Conservation (phyloP, 2,329 filamentous ascomycete genomes). For the Botryotinia narcissicola region DNA sequence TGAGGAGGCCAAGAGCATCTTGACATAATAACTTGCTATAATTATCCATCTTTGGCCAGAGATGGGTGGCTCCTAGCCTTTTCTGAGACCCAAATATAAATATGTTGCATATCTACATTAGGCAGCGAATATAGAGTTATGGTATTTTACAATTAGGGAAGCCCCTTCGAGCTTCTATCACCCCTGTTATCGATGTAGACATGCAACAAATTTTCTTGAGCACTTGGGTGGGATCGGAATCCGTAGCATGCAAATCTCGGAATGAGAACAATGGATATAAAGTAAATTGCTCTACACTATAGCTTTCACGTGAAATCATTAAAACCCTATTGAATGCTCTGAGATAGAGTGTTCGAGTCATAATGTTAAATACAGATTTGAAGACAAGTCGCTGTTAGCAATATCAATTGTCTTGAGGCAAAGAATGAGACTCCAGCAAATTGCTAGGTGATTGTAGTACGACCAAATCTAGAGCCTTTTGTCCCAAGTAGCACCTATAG, state of each 20-base stretch:
- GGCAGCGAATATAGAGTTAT: not conserved
- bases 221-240: not conserved
- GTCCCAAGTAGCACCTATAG: not conserved
- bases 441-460: not conserved
- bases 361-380: not conserved
- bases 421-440: not conserved
- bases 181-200: not conserved
- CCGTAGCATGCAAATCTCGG: not conserved
- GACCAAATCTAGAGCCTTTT: fast-evolving
- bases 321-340: not conserved
- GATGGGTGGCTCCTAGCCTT: not conserved
- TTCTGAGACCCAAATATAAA: not conserved
- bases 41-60: not conserved
- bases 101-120: not conserved
- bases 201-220: not conserved
- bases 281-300: not conserved
- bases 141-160: not conserved
- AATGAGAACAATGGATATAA: not conserved
- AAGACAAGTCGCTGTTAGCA: not conserved
- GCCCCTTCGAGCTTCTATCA: not conserved
- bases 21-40: not conserved
- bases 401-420: not conserved
- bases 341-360: not conserved
- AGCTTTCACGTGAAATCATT: not conserved
- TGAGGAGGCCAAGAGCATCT: not conserved